Conservation (phyloP, 768 basidiomycete genomes). For the Chlorophyllum brunneum region DNA sequence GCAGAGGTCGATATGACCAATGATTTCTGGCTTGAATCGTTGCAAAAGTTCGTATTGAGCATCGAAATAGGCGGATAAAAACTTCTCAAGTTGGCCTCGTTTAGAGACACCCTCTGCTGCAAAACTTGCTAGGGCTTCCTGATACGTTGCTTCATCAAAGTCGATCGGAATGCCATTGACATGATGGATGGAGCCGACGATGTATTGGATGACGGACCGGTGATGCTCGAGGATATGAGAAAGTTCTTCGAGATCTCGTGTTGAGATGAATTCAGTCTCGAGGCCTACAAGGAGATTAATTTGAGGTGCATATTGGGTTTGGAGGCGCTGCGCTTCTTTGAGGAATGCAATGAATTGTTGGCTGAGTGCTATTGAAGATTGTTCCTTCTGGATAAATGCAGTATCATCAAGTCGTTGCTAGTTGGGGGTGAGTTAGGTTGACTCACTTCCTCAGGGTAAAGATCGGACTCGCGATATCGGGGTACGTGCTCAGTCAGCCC, state of each 20-base stretch:
- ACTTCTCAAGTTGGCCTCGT: constrained; percentile 34
- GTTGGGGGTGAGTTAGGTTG: not conserved
- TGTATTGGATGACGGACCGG: constrained; percentile 64
- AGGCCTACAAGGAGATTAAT: constrained; percentile 84
- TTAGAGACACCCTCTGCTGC: constrained; percentile 22
- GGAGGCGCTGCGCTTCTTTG: constrained; percentile 75
- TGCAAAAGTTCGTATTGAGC: constrained; percentile 71
- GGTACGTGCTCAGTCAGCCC: constrained; percentile 94
- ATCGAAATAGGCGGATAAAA: constrained; percentile 78
- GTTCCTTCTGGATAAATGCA: constrained; percentile 41
- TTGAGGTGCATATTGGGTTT: constrained; percentile 49
- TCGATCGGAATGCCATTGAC: constrained; percentile 88
- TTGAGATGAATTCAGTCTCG: constrained; percentile 88
- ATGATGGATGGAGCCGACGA: constrained; percentile 94
- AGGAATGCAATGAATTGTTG: constrained; percentile 74
- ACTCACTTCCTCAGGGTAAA: constrained; percentile 95
- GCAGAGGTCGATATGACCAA: constrained; percentile 94
- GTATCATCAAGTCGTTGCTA: not conserved
- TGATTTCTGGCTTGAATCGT: constrained; percentile 77
- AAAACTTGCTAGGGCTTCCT: constrained; percentile 49
- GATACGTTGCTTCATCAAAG: constrained; percentile 75
- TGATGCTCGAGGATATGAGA: constrained; percentile 45
- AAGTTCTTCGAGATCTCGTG: constrained; percentile 58
- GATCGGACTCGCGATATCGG: constrained; percentile 72
- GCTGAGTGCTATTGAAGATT: constrained; percentile 48